phyloP scores from a whole-genome alignment of 2,329 filamentous ascomycete species.

The Pseudomassariella vexata region DNA sequence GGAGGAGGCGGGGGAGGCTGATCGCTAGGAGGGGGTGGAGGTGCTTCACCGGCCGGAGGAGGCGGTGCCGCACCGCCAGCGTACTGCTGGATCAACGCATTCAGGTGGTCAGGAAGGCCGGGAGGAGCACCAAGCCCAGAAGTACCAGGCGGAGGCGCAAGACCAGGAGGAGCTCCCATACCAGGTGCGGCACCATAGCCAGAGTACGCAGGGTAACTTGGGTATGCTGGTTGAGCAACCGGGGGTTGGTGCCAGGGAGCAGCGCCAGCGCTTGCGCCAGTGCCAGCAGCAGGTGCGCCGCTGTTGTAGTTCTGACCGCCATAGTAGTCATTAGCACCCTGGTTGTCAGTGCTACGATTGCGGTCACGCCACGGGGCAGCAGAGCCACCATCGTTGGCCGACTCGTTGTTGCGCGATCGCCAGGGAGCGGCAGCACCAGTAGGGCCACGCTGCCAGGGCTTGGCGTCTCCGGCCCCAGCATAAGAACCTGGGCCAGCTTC shows the following conservation, averaged over 20 bases:
- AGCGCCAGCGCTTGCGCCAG: conserved; percentile 23
- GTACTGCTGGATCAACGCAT: conserved; percentile 63
- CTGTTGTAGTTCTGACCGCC: conserved; percentile 34
- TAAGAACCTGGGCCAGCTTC: conserved; percentile 71
- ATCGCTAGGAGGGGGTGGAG: conserved; percentile 54
- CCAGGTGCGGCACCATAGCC: conserved; percentile 50
- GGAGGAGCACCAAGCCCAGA: conserved; percentile 48
- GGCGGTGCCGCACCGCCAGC: conserved; percentile 42
- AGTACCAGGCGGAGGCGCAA: conserved; percentile 32
- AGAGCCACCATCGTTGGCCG: conserved; percentile 28
- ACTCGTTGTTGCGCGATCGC: conserved; percentile 52
- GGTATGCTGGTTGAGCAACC: conserved; percentile 53
- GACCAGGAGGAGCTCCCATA: conserved; percentile 38
- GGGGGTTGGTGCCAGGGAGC: conserved; percentile 59
- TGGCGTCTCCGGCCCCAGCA: conserved; percentile 49
- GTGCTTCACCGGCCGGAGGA: conserved; percentile 54
- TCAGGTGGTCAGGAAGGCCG: conserved; percentile 50
- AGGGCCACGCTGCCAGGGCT: conserved; percentile 85
- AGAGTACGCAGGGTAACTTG: conserved; percentile 40
- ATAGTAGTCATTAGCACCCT: conserved; percentile 40
- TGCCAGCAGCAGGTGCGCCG: conserved; percentile 13
- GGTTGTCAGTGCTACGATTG: conserved; percentile 39
- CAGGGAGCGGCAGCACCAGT: conserved; percentile 82
- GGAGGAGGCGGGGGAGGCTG: conserved; percentile 57
- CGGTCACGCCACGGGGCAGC: conserved; percentile 60